A percentile compares a stretch with the other conserved stretches of the same genome.
Evolutionary conservation across 2,329 filamentous ascomycete genomes (phyloP).

Genomic region (Triangularia setosa): DNA sequence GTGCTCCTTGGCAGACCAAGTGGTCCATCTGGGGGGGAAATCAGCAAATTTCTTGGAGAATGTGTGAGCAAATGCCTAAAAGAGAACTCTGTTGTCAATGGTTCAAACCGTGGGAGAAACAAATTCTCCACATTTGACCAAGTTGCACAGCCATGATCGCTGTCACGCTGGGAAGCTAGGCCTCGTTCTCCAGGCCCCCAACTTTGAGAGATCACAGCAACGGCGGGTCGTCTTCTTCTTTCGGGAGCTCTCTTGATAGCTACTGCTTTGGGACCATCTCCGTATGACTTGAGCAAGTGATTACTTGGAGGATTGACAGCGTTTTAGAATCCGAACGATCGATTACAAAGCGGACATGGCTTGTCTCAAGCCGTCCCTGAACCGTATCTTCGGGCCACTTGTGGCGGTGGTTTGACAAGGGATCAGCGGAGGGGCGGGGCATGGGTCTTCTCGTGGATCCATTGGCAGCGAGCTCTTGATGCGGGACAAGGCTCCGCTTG

Average conservation of each 20-base stretch:
- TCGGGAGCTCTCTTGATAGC: background rate
- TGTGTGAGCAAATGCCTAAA: background rate
- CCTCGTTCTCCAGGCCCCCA: background rate
- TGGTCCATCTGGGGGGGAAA: background rate
- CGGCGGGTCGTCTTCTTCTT: too few relatives aligned
- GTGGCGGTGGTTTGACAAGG: background rate
- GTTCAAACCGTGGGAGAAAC: background rate
- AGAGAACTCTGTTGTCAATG: background rate
- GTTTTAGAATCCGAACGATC: background rate
- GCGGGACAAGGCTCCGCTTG: background rate
- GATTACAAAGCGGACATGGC: background rate
- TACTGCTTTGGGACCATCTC: background rate
- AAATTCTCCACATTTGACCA: background rate
- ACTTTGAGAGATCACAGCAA: background rate
- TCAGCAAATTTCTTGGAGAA: background rate
- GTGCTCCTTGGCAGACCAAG: background rate
- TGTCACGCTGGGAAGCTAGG: background rate
- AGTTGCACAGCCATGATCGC: background rate
- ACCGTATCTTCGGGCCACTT: constrained; percentile 19
- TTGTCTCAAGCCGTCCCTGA: constrained; percentile 5
- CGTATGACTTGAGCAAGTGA: background rate
- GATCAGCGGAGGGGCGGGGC: background rate
- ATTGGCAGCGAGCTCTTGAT: constrained; percentile 8
- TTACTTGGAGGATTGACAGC: background rate
- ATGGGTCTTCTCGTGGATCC: background rate